Base-by-base conservation (phyloP, 108 stramenopile genomes). In the Stephanodiscus triporus region DNA sequence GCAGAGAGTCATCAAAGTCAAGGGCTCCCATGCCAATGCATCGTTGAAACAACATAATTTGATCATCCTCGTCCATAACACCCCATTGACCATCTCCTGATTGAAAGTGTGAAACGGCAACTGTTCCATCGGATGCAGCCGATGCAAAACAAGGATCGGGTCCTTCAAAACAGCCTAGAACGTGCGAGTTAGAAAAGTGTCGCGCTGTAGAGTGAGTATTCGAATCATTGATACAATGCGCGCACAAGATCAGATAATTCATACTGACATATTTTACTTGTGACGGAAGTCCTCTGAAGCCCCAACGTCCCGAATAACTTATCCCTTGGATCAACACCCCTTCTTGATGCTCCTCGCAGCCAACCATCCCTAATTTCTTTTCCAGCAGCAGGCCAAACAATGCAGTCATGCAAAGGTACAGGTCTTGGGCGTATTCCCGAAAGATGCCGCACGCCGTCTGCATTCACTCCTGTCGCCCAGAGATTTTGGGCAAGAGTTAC, bases 311-410 rank as follows among this genome's bases (percentile, higher is more conserved):
- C 27, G n/a, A 55, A 24, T 14, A 72, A 13, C 32, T 54, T 29
- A 4, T 79, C 62, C 37, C 63, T 65, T 17, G 37, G 1, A 62
- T 45, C 47, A 14, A 13, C 14, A 24, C 23, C 50, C 23, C 48
- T 62, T 57, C 61, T 37, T 27, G 32, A 22, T 16, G 63, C 4
- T 20, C 59, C 22, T 37, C 54, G 20, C 42, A 51, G 32, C 73
- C 79, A 80, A 6, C 72, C 66, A 68, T 80, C 72, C 20, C 50
- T 80, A 36, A 80, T 55, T 74, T 80, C 79, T 68, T 61, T 80
- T 49, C 79, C 79, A 48, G 79, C 63, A 32, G 61, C 43, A 6
- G 79, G 72, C 79, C 79, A 80, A 34, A 80, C 72, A 48, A 68
- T 66, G 63, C 66, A 80, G 48, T 80, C 79, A 22, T 38, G 30